Percentiles rank a stretch among this genome's conserved stretches.
Conservation (phyloP, 2,329 filamentous ascomycete species). For the Diaporthe sp. region DNA sequence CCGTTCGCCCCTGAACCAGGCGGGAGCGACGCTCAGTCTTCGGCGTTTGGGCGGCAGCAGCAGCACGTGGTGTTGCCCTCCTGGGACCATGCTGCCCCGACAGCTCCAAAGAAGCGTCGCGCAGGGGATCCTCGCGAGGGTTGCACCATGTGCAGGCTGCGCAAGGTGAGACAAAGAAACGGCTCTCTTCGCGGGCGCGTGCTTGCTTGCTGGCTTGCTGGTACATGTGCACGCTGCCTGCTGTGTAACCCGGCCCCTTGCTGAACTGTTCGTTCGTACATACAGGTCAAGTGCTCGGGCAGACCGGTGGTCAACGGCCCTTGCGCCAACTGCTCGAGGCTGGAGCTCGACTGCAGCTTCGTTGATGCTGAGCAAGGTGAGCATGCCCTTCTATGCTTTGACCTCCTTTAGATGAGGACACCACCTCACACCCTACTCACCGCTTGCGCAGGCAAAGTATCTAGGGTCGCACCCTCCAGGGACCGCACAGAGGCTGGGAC, state of each 20-base stretch:
- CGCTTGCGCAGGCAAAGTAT: slow-evolving; percentile 47
- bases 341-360: slow-evolving; percentile 55
- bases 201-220: background rate
- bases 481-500: slow-evolving; percentile 59
- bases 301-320: slow-evolving; percentile 49
- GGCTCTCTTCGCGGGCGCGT: background rate
- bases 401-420: background rate
- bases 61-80: background rate
- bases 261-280: slow-evolving; percentile 41
- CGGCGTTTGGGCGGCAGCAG: background rate
- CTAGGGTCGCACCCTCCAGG: slow-evolving; percentile 55
- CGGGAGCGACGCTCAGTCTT: background rate
- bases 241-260: background rate
- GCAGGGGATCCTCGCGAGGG: background rate
- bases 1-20: background rate
- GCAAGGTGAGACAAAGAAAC: slow-evolving; percentile 36
- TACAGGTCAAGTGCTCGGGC: slow-evolving; percentile 59
- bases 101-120: slow-evolving; percentile 25
- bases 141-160: slow-evolving; percentile 37
- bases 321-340: slow-evolving; percentile 55
- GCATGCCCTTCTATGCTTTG: background rate
- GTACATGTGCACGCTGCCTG: background rate
- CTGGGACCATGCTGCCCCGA: background rate
- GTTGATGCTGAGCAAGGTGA: slow-evolving; percentile 39
- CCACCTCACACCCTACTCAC: slow-evolving; percentile 10